Evolutionary conservation across 2,329 filamentous ascomycete species (phyloP).

Genomic region (Xylariaceae sp.): DNA sequence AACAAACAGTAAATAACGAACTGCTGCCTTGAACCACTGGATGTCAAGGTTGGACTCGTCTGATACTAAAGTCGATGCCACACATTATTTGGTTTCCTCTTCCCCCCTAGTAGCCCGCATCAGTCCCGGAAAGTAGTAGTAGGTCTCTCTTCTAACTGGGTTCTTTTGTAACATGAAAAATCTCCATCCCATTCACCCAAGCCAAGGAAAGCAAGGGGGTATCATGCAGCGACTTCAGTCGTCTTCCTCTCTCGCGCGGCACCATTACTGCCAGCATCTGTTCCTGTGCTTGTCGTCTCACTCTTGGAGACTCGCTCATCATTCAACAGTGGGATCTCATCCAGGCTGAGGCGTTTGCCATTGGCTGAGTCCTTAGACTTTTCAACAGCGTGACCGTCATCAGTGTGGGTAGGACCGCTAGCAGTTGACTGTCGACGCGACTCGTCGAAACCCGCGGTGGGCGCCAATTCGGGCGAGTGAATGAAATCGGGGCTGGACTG

Average conservation of each 20-base stretch:
- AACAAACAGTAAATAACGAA: background rate
- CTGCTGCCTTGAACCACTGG: background rate
- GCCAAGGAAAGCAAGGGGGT: background rate
- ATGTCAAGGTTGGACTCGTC: background rate
- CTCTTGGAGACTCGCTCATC: conserved; percentile 35
- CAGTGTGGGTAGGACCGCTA: conserved; percentile 7
- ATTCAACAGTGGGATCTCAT: conserved; percentile 53
- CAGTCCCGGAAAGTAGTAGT: background rate
- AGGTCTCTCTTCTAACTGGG: background rate
- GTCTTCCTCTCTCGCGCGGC: conserved; percentile 44
- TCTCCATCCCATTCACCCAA: background rate
- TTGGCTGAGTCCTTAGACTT: conserved; percentile 28
- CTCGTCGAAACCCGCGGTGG: conserved; percentile 27
- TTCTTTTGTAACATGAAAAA: background rate
- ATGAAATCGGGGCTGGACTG: conserved; percentile 56
- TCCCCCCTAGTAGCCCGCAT: background rate
- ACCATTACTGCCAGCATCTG: conserved; percentile 43
- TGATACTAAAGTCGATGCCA: background rate
- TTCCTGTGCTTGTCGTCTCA: conserved; percentile 35
- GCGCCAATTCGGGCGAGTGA: conserved; percentile 37
- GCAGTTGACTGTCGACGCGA: conserved; percentile 17
- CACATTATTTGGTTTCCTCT: background rate
- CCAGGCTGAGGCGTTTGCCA: conserved; percentile 36
- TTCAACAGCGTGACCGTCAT: conserved; percentile 17
- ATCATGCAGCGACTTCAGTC: conserved; percentile 18